These are phyloP conservation scores for Rhypophila decipiens DNA, from an alignment of 495 filamentous ascomycete genomes.

Conservation along the genomic window DNA sequence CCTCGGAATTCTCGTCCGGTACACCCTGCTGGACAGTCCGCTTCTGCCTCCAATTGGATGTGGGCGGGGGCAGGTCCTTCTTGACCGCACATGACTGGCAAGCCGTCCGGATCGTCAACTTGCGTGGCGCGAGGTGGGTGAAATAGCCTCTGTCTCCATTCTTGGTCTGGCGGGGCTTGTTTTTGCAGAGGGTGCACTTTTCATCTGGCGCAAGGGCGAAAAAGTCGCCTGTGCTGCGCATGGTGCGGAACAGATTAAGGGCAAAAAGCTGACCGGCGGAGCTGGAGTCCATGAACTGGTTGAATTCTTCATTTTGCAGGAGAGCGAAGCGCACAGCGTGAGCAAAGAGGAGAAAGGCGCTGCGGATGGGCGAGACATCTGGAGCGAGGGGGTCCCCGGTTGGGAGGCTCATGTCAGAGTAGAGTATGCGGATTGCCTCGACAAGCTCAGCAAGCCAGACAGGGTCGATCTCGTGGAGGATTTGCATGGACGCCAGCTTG, in stretches of 20 bases:
- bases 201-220: conserved; percentile 7
- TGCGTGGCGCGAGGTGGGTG: conserved; percentile 15
- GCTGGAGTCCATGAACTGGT: conserved; percentile 7
- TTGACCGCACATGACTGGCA: conserved; percentile 13
- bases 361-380: conserved; percentile 6
- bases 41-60: conserved; percentile 15
- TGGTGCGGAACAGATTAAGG: conserved; percentile 17
- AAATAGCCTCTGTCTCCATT: conserved; percentile 12
- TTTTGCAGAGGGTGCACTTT: conserved; percentile 11
- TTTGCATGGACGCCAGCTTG: conserved; percentile 12
- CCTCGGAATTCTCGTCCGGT: too few relatives aligned
- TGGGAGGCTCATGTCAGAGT: conserved; percentile 10
- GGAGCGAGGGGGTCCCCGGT: not conserved
- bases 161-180: conserved; percentile 6
- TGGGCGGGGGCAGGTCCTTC: not conserved
- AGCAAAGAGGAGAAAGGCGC: conserved; percentile 11
- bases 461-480: conserved; percentile 4
- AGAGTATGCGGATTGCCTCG: conserved; percentile 17
- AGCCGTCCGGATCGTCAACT: conserved; percentile 1
- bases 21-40: too few relatives aligned
- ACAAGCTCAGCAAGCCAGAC: conserved; percentile 21
- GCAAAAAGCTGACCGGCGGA: conserved; percentile 4
- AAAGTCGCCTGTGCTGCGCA: conserved; percentile 17
- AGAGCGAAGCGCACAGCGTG: conserved; percentile 18
- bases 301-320: conserved; percentile 11